phyloP scores from a whole-genome alignment of 768 basidiomycete genomes.

The Russula virescens region DNA sequence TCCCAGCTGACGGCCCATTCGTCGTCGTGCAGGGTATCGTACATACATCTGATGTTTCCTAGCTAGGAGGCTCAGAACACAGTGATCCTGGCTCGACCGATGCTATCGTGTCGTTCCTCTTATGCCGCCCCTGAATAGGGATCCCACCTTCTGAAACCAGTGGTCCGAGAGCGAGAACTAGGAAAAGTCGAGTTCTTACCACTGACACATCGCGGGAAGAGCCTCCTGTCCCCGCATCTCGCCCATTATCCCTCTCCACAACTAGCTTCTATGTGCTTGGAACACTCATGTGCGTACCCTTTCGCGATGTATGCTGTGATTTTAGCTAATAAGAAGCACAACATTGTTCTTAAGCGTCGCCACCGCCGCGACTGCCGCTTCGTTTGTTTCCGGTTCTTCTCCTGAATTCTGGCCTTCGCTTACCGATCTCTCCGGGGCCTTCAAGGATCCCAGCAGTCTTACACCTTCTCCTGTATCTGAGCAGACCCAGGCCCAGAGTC shows the following conservation, averaged over 20 bases:
- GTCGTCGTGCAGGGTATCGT: conserved; percentile 82
- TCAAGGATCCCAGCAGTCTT: too few relatives aligned
- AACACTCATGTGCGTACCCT: conserved; percentile 38
- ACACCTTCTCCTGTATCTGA: too few relatives aligned
- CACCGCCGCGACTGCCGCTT: conserved; percentile 82
- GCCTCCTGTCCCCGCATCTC: too few relatives aligned
- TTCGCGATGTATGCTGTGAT: conserved; percentile 62
- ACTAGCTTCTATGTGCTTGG: conserved; percentile 78
- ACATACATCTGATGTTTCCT: conserved; percentile 70
- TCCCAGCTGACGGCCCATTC: conserved; percentile 69
- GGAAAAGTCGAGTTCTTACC: background rate
- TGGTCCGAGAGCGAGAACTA: conserved; percentile 2
- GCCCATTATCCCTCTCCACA: conserved; percentile 53
- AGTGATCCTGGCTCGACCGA: conserved; percentile 6
- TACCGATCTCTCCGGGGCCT: too few relatives aligned
- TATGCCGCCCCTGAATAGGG: too few relatives aligned
- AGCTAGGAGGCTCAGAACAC: too few relatives aligned
- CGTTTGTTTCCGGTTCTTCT: conserved; percentile 64
- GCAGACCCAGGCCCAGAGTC: too few relatives aligned
- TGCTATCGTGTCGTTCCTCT: conserved; percentile 21
- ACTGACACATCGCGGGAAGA: background rate
- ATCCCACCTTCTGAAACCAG: conserved; percentile 5
- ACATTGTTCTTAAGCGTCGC: too few relatives aligned
- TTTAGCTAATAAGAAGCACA: too few relatives aligned
- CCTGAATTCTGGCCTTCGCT: too few relatives aligned